phyloP scores from a whole-genome alignment of 352 stramenopile species.

The Globisporangium heterothallicum region DNA sequence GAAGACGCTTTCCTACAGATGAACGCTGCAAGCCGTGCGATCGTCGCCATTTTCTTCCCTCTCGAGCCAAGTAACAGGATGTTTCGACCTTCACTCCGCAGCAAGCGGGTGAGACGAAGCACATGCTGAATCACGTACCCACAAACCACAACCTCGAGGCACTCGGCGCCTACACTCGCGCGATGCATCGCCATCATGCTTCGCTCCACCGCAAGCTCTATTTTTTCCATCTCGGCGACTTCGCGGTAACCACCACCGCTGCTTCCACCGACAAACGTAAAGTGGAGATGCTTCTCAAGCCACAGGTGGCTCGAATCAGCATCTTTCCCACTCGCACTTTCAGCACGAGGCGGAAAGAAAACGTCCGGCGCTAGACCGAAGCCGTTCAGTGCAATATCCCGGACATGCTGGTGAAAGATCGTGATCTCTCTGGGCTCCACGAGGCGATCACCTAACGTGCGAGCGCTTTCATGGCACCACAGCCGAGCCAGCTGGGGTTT shows the following conservation, averaged over 20 bases:
- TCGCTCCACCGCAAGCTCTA: slow-evolving; percentile 46
- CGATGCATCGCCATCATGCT: slow-evolving; percentile 57
- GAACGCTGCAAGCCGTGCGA: slow-evolving; percentile 46
- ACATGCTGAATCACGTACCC: slow-evolving; percentile 51
- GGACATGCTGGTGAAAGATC: slow-evolving; percentile 36
- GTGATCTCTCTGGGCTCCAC: slow-evolving; percentile 24
- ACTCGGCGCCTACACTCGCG: slow-evolving; percentile 20
- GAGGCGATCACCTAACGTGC: slow-evolving; percentile 49
- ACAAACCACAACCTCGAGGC: slow-evolving; percentile 49
- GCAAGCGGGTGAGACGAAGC: slow-evolving; percentile 38
- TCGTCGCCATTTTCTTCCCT: slow-evolving; percentile 44
- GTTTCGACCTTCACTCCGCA: slow-evolving; percentile 29
- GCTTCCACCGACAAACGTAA: slow-evolving; percentile 51
- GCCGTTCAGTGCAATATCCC: slow-evolving; percentile 33
- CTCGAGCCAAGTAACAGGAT: slow-evolving; percentile 39
- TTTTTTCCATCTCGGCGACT: slow-evolving; percentile 41
- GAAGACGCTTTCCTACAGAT: slow-evolving; percentile 38
- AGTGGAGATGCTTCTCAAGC: slow-evolving; percentile 44
- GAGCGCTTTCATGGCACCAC: slow-evolving; percentile 67
- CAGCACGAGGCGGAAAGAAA: slow-evolving; percentile 24
- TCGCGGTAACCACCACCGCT: slow-evolving; percentile 50
- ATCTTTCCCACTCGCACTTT: slow-evolving; percentile 14
- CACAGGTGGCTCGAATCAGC: slow-evolving; percentile 22
- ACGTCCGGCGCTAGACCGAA: slow-evolving; percentile 41
- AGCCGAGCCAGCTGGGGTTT: slow-evolving; percentile 49